Percentiles rank a stretch among this genome's conserved stretches.
Conservation (phyloP, 768 basidiomycete species). For the Neoboletus brunneissimus region DNA sequence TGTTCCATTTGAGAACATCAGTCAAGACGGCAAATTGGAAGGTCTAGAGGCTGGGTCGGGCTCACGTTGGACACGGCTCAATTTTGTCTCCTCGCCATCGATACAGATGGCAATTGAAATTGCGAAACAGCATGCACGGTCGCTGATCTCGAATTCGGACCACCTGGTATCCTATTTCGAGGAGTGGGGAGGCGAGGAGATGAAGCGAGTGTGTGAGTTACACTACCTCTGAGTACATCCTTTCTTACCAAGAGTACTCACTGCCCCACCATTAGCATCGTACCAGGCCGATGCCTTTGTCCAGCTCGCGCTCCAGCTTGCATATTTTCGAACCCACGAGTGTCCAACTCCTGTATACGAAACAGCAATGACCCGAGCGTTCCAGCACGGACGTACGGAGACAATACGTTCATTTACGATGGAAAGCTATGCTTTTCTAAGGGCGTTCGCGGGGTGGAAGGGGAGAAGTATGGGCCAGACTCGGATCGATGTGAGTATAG, state of each 20-base stretch:
- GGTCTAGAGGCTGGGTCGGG: slow-evolving; percentile 8
- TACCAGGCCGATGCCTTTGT: slow-evolving; percentile 79
- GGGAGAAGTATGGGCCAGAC: slow-evolving; percentile 1
- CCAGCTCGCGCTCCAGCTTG: slow-evolving; percentile 89
- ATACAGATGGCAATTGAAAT: slow-evolving; percentile 53
- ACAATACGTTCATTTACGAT: slow-evolving; percentile 74
- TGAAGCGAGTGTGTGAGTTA: slow-evolving; percentile 64
- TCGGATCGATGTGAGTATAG: slow-evolving; percentile 11
- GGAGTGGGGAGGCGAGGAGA: slow-evolving; percentile 85
- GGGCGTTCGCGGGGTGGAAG: slow-evolving; percentile 19
- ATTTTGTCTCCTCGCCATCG: slow-evolving; percentile 70
- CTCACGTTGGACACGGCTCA: slow-evolving; percentile 56
- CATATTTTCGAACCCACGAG: slow-evolving; percentile 79
- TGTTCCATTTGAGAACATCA: slow-evolving; percentile 12
- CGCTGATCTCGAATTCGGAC: slow-evolving; percentile 75
- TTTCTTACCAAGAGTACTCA: background rate
- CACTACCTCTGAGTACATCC: background rate
- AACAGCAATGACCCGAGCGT: slow-evolving; percentile 84
- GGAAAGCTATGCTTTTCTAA: slow-evolving; percentile 65
- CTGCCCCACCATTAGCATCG: slow-evolving; percentile 36
- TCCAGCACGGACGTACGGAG: slow-evolving; percentile 86
- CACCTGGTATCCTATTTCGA: slow-evolving; percentile 78
- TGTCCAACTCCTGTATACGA: slow-evolving; percentile 89
- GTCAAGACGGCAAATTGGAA: background rate
- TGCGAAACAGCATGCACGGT: slow-evolving; percentile 56